Evolutionary conservation across 345 rosid species (phyloP).

Genomic region (Salix viminalis): DNA sequence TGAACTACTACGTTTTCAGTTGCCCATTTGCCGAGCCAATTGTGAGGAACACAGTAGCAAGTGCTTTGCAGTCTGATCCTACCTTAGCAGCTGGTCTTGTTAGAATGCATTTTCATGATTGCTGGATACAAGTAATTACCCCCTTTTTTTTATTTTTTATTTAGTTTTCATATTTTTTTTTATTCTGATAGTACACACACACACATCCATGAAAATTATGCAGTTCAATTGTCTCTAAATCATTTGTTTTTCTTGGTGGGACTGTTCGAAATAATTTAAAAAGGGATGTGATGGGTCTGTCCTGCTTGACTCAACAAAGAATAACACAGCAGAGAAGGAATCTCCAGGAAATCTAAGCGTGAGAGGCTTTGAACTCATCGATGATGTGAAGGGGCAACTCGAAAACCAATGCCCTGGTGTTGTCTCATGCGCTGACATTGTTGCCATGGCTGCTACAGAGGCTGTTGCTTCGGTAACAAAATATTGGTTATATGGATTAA

Average conservation of each 20-base stretch:
- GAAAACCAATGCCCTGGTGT: conserved; percentile 86
- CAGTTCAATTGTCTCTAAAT: too few relatives aligned
- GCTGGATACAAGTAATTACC: conserved; percentile 67
- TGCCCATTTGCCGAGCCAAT: conserved; percentile 72
- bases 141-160: neutral
- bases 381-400: conserved; percentile 63
- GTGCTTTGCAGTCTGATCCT: conserved; percentile 73
- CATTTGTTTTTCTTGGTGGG: neutral
- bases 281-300: conserved; percentile 92
- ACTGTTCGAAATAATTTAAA: neutral
- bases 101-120: conserved; percentile 92
- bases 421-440: conserved; percentile 88
- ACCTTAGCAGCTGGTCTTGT: conserved; percentile 75
- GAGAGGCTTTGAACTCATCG: conserved; percentile 76
- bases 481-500: too few relatives aligned
- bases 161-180: neutral
- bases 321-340: conserved; percentile 87
- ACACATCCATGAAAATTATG: too few relatives aligned
- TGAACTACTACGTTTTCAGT: conserved; percentile 67
- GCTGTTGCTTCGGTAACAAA: conserved; percentile 63
- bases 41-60: conserved; percentile 50
- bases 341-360: conserved; percentile 83
- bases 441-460: conserved; percentile 96
- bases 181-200: too few relatives aligned
- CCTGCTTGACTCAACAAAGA: conserved; percentile 76